phyloP scores from a whole-genome alignment of 2,329 filamentous ascomycete species.

The Penicillium hordei region DNA sequence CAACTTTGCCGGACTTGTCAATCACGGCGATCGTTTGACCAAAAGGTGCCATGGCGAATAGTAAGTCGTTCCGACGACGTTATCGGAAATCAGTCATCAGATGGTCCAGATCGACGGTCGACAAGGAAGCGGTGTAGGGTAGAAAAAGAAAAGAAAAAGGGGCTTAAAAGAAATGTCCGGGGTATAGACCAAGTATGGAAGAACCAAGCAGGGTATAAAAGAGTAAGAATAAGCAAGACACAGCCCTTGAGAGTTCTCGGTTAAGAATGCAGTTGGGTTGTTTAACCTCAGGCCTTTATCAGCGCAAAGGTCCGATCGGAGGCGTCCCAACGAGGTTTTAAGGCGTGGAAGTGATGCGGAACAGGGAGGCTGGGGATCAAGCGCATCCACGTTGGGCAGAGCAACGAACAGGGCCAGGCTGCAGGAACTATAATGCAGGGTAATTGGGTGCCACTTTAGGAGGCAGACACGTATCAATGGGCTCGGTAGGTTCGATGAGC shows the following conservation, averaged over 20 bases:
- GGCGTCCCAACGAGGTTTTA: slow-evolving; percentile 7
- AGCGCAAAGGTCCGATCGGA: slow-evolving; percentile 16
- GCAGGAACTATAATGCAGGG: slow-evolving; percentile 13
- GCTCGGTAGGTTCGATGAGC: slow-evolving; percentile 11
- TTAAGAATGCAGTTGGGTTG: slow-evolving; percentile 7
- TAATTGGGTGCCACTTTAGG: slow-evolving; percentile 23
- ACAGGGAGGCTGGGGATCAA: slow-evolving; percentile 21
- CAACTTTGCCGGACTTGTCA: slow-evolving; percentile 87
- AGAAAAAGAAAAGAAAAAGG: not conserved
- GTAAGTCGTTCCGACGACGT: slow-evolving; percentile 15
- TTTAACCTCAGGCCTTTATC: slow-evolving; percentile 8
- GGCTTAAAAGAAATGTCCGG: not conserved
- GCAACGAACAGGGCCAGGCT: slow-evolving; percentile 17
- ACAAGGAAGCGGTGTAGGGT: slow-evolving; percentile 18
- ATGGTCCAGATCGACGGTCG: slow-evolving; percentile 9
- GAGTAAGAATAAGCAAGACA: slow-evolving; percentile 3
- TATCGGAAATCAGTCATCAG: slow-evolving; percentile 20
- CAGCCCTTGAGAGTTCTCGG: not conserved
- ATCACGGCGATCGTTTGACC: slow-evolving; percentile 82
- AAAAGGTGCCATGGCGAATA: slow-evolving; percentile 31
- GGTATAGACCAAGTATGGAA: slow-evolving; percentile 10
- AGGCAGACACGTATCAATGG: slow-evolving; percentile 22
- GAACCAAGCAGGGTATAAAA: slow-evolving; percentile 1
- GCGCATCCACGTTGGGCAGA: slow-evolving; percentile 26
- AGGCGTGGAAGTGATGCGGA: slow-evolving; percentile 14